Base-by-base conservation (phyloP, 2,329 filamentous ascomycete species). In the Fusarium sp. region DNA sequence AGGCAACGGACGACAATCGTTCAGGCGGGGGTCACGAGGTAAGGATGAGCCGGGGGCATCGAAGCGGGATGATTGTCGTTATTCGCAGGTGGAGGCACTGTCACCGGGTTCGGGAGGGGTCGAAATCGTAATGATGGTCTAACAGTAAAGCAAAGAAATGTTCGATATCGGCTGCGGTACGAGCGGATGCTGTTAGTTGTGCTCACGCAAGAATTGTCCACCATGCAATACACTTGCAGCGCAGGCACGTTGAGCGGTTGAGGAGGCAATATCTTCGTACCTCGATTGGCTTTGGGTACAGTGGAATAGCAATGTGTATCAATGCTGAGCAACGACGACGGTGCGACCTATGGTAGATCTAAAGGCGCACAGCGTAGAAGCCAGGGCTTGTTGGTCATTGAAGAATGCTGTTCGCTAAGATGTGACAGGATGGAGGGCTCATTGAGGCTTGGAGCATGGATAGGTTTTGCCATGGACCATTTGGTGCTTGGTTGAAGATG, bases 391-490 rank as follows among this genome's bases (percentile, higher is more conserved):
- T 70, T 71, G 71, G 62, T 63, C 62, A 65, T 75, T 34, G 66
- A 72, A 65, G 58, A 65, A 67, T 66, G 60, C 44, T 29, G 15
- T 40, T 70, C 52, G 69, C 52, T 72, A 53, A 25, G 45, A 69
- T 72, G 69, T 69, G 62, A 69, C 69, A 55, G 49, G 61, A 70
- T 73, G 67, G 74, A 75, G 58, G 69, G 73, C 73, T 73, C 71
- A 74, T 75, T 65, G 71, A 75, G 67, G 71, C 70, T 73, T 64
- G 65, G 63, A 74, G 66, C 64, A 71, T 74, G 69, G 71, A 74
- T 75, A 61, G 69, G 73, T 74, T 75, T 75, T 75, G 64, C 73
- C 69, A 71, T 74, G 51, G 63, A 58, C 64, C 58, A 61, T 71
- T 69, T 70, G 69, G 67, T 69, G 61, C 24, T 16, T 12, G 62